Percentiles rank a stretch among this genome's conserved stretches.
phyloP scores from a whole-genome alignment of 352 stramenopile species.

The Phytophthora citricola region DNA sequence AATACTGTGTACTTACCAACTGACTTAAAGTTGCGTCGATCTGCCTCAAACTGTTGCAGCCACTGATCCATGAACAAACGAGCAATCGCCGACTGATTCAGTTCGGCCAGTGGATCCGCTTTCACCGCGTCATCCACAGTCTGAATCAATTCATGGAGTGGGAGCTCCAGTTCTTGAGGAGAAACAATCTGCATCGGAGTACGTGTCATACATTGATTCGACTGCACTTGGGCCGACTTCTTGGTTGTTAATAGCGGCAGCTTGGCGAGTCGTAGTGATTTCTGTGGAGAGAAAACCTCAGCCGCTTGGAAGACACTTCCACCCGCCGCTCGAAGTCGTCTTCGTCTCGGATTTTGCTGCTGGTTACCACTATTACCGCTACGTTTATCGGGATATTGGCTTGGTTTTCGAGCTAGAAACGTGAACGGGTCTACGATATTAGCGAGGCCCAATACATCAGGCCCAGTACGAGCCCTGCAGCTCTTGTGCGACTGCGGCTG shows the following conservation, averaged over 20 bases:
- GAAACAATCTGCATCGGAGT: background rate
- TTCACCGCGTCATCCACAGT: constrained; percentile 60
- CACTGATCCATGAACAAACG: constrained; percentile 70
- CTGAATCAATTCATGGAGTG: constrained; percentile 63
- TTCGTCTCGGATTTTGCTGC: constrained; percentile 19
- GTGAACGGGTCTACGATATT: constrained; percentile 39
- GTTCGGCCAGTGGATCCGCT: constrained; percentile 52
- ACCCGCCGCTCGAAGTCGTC: constrained; percentile 1
- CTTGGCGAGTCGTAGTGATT: constrained; percentile 47
- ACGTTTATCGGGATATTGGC: background rate
- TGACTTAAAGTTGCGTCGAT: constrained; percentile 66
- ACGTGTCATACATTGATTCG: constrained; percentile 13
- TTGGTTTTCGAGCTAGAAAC: constrained; percentile 35
- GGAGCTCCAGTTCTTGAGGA: constrained; percentile 21
- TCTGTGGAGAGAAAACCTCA: constrained; percentile 52
- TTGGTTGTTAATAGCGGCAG: constrained; percentile 21
- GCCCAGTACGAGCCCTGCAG: constrained; percentile 21
- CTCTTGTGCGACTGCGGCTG: constrained; percentile 22
- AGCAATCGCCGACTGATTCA: constrained; percentile 60
- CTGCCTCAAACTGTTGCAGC: constrained; percentile 62
- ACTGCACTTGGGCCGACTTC: background rate
- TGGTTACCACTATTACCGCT: constrained; percentile 10
- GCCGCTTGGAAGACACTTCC: constrained; percentile 7
- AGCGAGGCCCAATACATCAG: constrained; percentile 44
- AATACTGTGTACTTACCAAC: constrained; percentile 40